Evolutionary conservation across 805 yeast species (phyloP), one percentile per base, ranked within the genome.

Genomic region (Monosporozyma yasuniensis): DNA sequence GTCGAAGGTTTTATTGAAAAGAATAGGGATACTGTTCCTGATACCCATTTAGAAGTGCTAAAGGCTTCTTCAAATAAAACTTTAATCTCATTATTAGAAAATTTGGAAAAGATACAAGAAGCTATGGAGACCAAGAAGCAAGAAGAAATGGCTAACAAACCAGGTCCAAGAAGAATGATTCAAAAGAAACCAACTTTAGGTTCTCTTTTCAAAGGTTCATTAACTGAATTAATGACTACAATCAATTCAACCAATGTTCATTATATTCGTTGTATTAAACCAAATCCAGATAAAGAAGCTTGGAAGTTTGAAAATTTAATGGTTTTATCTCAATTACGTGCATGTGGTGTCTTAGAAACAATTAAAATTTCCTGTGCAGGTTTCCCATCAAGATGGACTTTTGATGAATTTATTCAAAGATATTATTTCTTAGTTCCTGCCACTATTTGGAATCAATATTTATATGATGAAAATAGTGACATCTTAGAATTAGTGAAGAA

Each of bases 271-370:
- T 91, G 99, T 74, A 93, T 93, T 66, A 91, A 91, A 68, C 99
- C 99, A 3, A 91, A 91, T 65, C 96, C 91, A 60, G 82, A 81
- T 54, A 91, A 93, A 69, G 81, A 79, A 50, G 96, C 98, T 1
- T 91, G 99, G 99, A 84, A 81, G 64, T 91, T 91, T 69, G 96
- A 90, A 61, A 88, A 95, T 16, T 77, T 90, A 46, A 89, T 91
- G 96, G 99, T 91, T n/a, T 74, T 93, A 51, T 84, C 96, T 3
- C 99, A 91, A 68, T 75, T 91, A 54, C 80, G 99, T 64, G 99
- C 99, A 6, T 91, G 99, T 75, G 99, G 99, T 83, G 98, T 91
- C 44, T 74, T 91, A 56, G 99, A 93, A 67, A 93, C 99, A 1
- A 91, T 91, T 61, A 75, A 96, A 59, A 91, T 91, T 46, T 91